Conservation (phyloP, 768 basidiomycete genomes). For the Tremella yokohamensis region DNA sequence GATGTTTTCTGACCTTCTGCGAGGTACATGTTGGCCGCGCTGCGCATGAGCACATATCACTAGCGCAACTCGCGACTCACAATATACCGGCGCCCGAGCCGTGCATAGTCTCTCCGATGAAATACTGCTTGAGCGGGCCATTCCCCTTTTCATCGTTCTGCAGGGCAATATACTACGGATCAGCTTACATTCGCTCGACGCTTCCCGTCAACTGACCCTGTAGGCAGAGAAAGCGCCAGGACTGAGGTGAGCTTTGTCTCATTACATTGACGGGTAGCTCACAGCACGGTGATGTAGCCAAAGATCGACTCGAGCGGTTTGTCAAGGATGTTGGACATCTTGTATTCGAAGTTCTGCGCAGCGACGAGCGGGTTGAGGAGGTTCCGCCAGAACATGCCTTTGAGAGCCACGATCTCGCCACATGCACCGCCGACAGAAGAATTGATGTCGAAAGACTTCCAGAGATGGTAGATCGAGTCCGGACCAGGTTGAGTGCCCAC, state of each 20-base stretch:
- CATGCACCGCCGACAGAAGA: conserved; percentile 87
- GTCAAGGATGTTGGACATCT: conserved; percentile 77
- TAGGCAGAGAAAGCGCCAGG: conserved; percentile 92
- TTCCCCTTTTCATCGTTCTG: conserved; percentile 79
- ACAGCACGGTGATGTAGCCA: conserved; percentile 78
- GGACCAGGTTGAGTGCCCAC: conserved; percentile 87
- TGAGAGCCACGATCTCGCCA: conserved; percentile 91
- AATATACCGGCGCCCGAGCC: conserved; percentile 51
- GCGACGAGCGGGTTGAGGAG: conserved; percentile 83
- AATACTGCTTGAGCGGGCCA: conserved; percentile 91
- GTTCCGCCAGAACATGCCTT: conserved; percentile 79
- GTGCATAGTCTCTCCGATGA: conserved; percentile 88
- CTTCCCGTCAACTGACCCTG: conserved; percentile 54
- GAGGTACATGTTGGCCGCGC: conserved; percentile 59
- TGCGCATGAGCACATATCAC: conserved; percentile 15
- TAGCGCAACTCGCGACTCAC: conserved; percentile 27
- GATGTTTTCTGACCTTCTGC: conserved; percentile 62
- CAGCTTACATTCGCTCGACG: too few relatives aligned
- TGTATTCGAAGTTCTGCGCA: conserved; percentile 95
- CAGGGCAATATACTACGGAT: conserved; percentile 64
- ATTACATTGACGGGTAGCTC: conserved; percentile 13
- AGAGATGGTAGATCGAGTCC: conserved; percentile 85
- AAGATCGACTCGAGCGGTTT: conserved; percentile 64
- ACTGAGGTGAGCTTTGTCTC: conserved; percentile 10
- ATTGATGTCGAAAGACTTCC: conserved; percentile 77